A percentile compares a stretch with the other conserved stretches of the same genome.
phyloP scores from a whole-genome alignment of 1,284 basidiomycete species.

The Neotropicomus parvogracilis region DNA sequence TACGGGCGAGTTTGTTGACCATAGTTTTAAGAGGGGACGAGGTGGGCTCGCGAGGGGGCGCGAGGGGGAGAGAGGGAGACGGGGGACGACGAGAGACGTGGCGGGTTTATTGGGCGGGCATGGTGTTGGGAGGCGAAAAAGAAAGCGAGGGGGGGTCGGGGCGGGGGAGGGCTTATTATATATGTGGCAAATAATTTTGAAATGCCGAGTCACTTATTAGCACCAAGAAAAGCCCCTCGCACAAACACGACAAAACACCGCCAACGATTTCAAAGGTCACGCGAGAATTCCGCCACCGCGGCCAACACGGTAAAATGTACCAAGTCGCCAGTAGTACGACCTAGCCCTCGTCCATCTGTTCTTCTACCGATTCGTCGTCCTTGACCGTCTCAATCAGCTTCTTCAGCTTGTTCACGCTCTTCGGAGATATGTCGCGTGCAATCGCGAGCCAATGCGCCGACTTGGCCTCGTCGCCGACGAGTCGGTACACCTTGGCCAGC shows the following conservation, averaged over 20 bases:
- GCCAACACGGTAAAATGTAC: too few species aligned
- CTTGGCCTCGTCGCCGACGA: slow-evolving; percentile 73
- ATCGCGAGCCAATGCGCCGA: slow-evolving; percentile 80
- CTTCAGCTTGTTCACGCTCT: slow-evolving; percentile 72
- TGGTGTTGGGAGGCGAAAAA: slow-evolving; percentile 35
- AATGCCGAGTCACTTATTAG: slow-evolving; percentile 21
- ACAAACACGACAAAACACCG: slow-evolving; percentile 26
- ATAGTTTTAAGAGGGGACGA: slow-evolving; percentile 57
- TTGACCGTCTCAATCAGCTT: slow-evolving; percentile 68
- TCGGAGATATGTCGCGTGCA: slow-evolving; percentile 82
- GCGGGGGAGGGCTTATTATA: slow-evolving; percentile 31
- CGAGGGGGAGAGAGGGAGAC: slow-evolving; percentile 21
- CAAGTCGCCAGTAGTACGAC: too few species aligned
- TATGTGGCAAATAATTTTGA: slow-evolving; percentile 24
- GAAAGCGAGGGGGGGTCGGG: slow-evolving; percentile 9
- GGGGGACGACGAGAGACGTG: slow-evolving; percentile 23
- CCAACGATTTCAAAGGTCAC: slow-evolving; percentile 20
- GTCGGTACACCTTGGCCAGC: slow-evolving; percentile 85
- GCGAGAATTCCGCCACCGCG: slow-evolving; percentile 21
- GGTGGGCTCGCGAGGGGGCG: slow-evolving; percentile 36
- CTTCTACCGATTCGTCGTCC: slow-evolving; percentile 57
- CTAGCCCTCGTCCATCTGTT: slow-evolving; percentile 72
- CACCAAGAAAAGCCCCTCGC: slow-evolving; percentile 31
- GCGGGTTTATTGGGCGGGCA: slow-evolving; percentile 39
- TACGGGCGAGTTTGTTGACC: slow-evolving; percentile 76